Evolutionary conservation across 2,329 filamentous ascomycete genomes (phyloP), one percentile per base, ranked within the genome.

Genomic region (Pseudocercospora pini-densiflorae): DNA sequence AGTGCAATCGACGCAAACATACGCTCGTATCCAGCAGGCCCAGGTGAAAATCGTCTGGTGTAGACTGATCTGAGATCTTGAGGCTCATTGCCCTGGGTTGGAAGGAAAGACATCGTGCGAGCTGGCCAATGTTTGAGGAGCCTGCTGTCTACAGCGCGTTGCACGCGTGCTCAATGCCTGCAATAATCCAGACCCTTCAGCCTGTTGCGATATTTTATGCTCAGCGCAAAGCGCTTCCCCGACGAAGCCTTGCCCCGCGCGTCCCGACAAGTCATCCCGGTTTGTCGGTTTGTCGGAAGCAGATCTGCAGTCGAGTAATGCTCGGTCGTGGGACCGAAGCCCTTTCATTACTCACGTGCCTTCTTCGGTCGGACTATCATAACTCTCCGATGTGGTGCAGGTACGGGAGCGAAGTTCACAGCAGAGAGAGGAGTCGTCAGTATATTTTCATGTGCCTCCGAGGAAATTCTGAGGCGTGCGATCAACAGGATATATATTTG

Each of bases 161-260:
- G 51, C 21, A 14, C 51, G 24, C 49, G 49, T 54, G 51, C 51
- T 54, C 51, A 29, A 23, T 24, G 24, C 51, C 51, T 54, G 14
- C 24, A 12, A n/a, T 14, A 14, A 29, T 54, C 23, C 51, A 54
- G 21, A 55, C 21, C 51, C 51, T 55, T n/a, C 51, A 55, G 51
- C 12, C 47, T 55, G 24, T 27, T 55, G 51, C 51, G 51, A 55
- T 27, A 31, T 55, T 33, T 54, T 19, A 55, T 16, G 27, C 51
- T 55, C 51, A 7, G 23, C 23, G 10, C 16, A 55, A 55, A 55
- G 51, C 51, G 51, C 51, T 55, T 55, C 51, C 51, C 51, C 51
- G 51, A 54, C 51, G 3, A 24, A 27, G 51, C 21, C 51, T 54
- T 54, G 51, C 51, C 51, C 51, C 51, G 24, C 51, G 51, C 51